phyloP scores from a whole-genome alignment of 495 filamentous ascomycete species.

The Trichoderma reesei region DNA sequence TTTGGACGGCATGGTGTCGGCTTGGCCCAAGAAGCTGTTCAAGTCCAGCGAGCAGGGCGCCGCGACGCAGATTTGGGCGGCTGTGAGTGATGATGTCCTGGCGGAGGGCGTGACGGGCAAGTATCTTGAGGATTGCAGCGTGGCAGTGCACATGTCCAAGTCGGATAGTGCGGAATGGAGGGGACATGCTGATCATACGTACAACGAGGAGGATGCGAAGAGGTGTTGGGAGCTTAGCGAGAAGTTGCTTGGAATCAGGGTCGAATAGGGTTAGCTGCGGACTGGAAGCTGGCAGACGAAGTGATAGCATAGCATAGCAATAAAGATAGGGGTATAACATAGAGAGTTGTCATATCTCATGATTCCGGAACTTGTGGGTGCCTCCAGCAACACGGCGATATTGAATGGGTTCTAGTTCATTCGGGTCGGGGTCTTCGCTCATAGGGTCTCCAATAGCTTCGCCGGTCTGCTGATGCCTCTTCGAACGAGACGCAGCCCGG shows the following conservation, averaged over 20 bases:
- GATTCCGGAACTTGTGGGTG: neutral
- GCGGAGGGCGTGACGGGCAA: conserved; percentile 27
- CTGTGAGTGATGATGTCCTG: conserved; percentile 23
- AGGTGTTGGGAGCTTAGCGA: conserved; percentile 27
- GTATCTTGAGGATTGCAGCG: conserved; percentile 28
- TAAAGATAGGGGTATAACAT: neutral
- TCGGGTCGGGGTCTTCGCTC: neutral
- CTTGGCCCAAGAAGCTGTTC: conserved; percentile 15
- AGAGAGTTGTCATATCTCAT: neutral
- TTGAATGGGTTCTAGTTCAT: neutral
- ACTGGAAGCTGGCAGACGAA: neutral
- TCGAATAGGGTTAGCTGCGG: neutral
- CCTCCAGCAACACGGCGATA: neutral
- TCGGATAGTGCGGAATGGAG: conserved; percentile 13
- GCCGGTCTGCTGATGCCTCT: conserved; percentile 3
- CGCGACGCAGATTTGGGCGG: conserved; percentile 36
- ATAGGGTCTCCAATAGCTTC: neutral
- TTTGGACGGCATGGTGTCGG: conserved; percentile 13
- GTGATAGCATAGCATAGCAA: neutral
- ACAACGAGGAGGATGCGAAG: conserved; percentile 27
- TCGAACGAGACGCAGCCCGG: conserved; percentile 34
- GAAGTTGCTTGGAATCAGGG: neutral
- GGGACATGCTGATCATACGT: conserved; percentile 30
- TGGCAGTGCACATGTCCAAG: conserved; percentile 17
- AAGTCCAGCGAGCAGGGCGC: conserved; percentile 36